Evolutionary conservation across 2,329 filamentous ascomycete species (phyloP), one percentile per base, ranked within the genome.

Genomic region (Beauveria australis): DNA sequence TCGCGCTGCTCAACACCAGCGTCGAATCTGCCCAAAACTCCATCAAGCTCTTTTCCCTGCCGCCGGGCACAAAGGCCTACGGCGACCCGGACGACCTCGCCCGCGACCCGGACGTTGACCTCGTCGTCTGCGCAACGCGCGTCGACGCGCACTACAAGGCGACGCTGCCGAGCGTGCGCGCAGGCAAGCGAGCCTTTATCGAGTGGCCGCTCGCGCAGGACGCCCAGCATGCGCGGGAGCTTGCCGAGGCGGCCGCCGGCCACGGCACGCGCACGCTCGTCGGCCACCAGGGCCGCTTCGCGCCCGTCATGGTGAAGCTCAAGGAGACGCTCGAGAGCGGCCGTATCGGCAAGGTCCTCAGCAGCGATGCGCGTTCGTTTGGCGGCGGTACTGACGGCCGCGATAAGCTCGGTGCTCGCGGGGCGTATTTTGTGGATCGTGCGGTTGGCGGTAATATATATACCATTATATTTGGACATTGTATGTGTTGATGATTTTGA

Each of bases 201-300:
- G 83, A 87, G 70, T 87, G 83, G 81, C 84, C 82, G 6, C 71
- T 86, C 0, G 80, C 79, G 0, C 70, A 78, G 16, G 76, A 79
- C 58, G 67, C 70, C 0, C 60, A 66, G 2, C 70, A 76, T 1
- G 79, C 76, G 0, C 65, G 67, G 18, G 76, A 79, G 48, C 69
- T 86, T 60, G 71, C 71, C 0, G 67, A 67, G 0, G 61, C 74
- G 1, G 76, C 73, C 0, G 66, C 62, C 3, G 56, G 71, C 26
- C 71, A 71, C 6, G 69, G 75, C 1, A 67, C 68, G 3, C 56
- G 19, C 48, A 53, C 74, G 2, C 68, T 82, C 3, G 75, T 85
- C 0, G 81, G 80, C 0, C 61, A 84, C 2, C 83, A 86, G 65
- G 81, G 79, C 0, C 72, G 77, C 0, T 65, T 79, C 8, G 69